These are phyloP conservation scores for Cryptosporidium sp. DNA, from an alignment of 169 alveolate genomes.

Conservation along the genomic window DNA sequence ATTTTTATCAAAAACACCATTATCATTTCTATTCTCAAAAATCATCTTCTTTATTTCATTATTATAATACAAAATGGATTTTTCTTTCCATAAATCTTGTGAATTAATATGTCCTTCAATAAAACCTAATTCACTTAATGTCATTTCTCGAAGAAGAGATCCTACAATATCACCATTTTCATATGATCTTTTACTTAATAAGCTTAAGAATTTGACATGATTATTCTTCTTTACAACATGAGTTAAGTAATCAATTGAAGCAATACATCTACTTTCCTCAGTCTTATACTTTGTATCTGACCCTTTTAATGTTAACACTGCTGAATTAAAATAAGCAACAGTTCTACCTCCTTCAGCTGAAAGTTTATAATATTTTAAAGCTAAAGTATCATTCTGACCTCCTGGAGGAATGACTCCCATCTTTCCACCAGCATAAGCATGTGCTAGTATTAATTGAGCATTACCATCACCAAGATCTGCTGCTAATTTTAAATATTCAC, in stretches of 20 bases:
- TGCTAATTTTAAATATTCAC: conserved; percentile 82
- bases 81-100: conserved; percentile 82
- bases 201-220: conserved; percentile 26
- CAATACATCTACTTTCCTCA: conserved; percentile 68
- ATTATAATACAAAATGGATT: not conserved
- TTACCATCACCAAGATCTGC: conserved; percentile 88
- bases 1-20: not conserved
- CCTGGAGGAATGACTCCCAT: conserved; percentile 85
- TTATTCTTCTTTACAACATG: conserved; percentile 49
- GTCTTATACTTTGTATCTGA: conserved; percentile 54
- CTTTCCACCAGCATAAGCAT: conserved; percentile 87
- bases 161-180: conserved; percentile 84
- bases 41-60: not conserved
- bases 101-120: conserved; percentile 86
- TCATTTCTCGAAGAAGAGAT: conserved; percentile 82
- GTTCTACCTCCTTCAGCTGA: conserved; percentile 87
- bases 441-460: conserved; percentile 87
- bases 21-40: not conserved
- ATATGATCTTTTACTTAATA: conserved; percentile 47
- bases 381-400: conserved; percentile 84
- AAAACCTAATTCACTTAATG: conserved; percentile 88
- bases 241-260: conserved; percentile 46
- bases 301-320: conserved; percentile 87
- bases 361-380: conserved; percentile 84
- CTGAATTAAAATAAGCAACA: conserved; percentile 86